Base-by-base conservation (phyloP, 2,329 filamentous ascomycete species). In the Leptodontidium sp. region DNA sequence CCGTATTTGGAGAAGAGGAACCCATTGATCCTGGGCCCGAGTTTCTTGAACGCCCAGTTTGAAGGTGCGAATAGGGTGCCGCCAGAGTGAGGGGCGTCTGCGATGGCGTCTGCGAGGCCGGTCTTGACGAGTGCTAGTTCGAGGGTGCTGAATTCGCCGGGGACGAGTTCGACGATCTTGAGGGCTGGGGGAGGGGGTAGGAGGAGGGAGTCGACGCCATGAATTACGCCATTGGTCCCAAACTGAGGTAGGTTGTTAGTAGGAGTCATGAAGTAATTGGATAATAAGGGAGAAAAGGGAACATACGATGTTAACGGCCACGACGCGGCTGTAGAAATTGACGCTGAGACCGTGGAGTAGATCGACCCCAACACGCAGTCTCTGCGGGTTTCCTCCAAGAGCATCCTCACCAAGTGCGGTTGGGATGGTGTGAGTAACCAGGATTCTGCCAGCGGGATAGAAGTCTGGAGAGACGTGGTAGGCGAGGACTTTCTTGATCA, bases 1-100 rank as follows among this genome's bases (percentile, higher is more conserved):
- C 94, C 94, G 64, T 85, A 86, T 68, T 91, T 92, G 79, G 86
- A 87, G 85, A 98, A 98, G 4, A 98, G 84, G 85, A 97, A 98
- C 26, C 90, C 92, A 77, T 95, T 97, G 75, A 91, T 87, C 66
- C 79, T 84, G 0, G 87, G 85, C 0, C 93, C 93, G 0, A 98
- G 89, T 72, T 87, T 87, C 75, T 86, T 78, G 82, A 95, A 97
- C n/a, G 94, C 94, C 4, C 81, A 82, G 84, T 98, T 97, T 57
- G 86, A 88, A 0, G 94, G 94, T 0, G 91, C 92, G 75, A 97
- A 97, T 70, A 96, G 78, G 2, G 94, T 97, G 49, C 89, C 88
- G 45, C 93, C 93, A 2, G 83, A 45, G 82, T 82, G 65, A 80
- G 79, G 75, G 72, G 85, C 82, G 73, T 86, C 83, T 65, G 90